These are phyloP conservation scores for Thelephora ganbajun DNA, from an alignment of 768 basidiomycete genomes.

Conservation along the genomic window DNA sequence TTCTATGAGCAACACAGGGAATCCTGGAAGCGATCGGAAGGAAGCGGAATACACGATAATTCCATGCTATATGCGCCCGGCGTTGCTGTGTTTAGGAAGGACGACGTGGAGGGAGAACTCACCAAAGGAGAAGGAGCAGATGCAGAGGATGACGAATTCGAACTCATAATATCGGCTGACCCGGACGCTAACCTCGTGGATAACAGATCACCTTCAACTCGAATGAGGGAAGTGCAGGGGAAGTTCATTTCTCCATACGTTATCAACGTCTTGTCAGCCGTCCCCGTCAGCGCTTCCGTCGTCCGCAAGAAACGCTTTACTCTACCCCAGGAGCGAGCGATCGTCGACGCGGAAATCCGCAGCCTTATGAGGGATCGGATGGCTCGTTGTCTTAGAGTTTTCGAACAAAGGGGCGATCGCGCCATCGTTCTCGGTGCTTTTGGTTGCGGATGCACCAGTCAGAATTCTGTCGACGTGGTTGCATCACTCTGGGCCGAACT, in stretches of 20 bases:
- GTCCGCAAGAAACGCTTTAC: slow-evolving; percentile 25
- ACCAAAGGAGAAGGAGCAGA: slow-evolving; percentile 1
- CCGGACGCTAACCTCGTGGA: not conserved
- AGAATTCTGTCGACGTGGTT: slow-evolving; percentile 27
- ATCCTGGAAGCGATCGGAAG: slow-evolving; percentile 13
- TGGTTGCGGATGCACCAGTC: slow-evolving; percentile 26
- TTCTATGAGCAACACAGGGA: slow-evolving; percentile 28
- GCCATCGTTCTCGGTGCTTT: slow-evolving; percentile 30
- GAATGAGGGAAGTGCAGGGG: slow-evolving; percentile 7
- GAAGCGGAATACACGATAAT: slow-evolving; percentile 30
- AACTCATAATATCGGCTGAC: not conserved
- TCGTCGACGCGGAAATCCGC: slow-evolving; percentile 26
- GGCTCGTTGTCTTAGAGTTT: slow-evolving; percentile 30
- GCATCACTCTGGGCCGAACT: slow-evolving; percentile 33
- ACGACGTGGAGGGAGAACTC: slow-evolving; percentile 14
- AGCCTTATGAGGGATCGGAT: slow-evolving; percentile 32
- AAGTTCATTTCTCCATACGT: slow-evolving; percentile 24
- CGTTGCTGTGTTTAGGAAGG: slow-evolving; percentile 28
- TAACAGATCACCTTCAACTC: not conserved
- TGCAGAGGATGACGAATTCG: slow-evolving; percentile 5
- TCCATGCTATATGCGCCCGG: slow-evolving; percentile 33
- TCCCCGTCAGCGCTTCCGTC: slow-evolving; percentile 29
- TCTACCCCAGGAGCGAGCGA: slow-evolving; percentile 17
- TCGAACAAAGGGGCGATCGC: slow-evolving; percentile 25
- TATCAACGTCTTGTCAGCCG: slow-evolving; percentile 25